Percentiles rank a stretch among this genome's conserved stretches.
Evolutionary conservation across 192 early-diverging fungal genomes (phyloP).

Genomic region (Gigaspora rosea): DNA sequence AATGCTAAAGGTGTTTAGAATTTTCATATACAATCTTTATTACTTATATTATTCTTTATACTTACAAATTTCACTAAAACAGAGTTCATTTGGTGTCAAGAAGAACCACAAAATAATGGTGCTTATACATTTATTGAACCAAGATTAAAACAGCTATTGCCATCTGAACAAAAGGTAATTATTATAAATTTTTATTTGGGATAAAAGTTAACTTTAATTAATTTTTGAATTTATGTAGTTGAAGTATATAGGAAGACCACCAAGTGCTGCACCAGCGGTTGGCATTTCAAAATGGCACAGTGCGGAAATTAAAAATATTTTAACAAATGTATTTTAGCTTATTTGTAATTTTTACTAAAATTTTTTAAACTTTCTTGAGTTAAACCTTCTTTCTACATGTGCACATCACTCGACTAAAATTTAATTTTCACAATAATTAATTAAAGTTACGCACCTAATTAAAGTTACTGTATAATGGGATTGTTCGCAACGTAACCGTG

Average conservation of each 20-base stretch:
- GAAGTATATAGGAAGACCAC: constrained; percentile 71
- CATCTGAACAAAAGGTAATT: constrained; percentile 44
- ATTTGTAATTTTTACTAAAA: too few relatives aligned
- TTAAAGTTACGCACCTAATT: too few relatives aligned
- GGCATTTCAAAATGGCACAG: constrained; percentile 73
- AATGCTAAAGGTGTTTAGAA: constrained; percentile 50
- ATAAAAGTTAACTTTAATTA: constrained; percentile 11
- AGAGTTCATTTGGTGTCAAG: constrained; percentile 80
- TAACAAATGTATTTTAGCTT: constrained; percentile 49
- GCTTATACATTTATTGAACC: constrained; percentile 87
- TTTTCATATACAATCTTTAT: constrained; percentile 15
- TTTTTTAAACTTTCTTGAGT: too few relatives aligned
- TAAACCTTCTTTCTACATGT: too few relatives aligned
- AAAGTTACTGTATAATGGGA: too few relatives aligned
- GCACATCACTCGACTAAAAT: too few relatives aligned
- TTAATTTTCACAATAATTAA: too few relatives aligned
- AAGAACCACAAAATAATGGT: constrained; percentile 95
- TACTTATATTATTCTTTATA: constrained; percentile 12
- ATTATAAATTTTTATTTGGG: neutral
- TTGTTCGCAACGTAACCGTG: too few relatives aligned
- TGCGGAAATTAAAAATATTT: constrained; percentile 62
- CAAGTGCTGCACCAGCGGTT: constrained; percentile 80
- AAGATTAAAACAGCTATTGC: constrained; percentile 75
- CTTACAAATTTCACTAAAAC: constrained; percentile 42
- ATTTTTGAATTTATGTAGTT: constrained; percentile 38